A percentile compares a stretch with the other conserved stretches of the same genome.
phyloP scores from a whole-genome alignment of 2,329 filamentous ascomycete species.

The Cordyceps fumosorosea region DNA sequence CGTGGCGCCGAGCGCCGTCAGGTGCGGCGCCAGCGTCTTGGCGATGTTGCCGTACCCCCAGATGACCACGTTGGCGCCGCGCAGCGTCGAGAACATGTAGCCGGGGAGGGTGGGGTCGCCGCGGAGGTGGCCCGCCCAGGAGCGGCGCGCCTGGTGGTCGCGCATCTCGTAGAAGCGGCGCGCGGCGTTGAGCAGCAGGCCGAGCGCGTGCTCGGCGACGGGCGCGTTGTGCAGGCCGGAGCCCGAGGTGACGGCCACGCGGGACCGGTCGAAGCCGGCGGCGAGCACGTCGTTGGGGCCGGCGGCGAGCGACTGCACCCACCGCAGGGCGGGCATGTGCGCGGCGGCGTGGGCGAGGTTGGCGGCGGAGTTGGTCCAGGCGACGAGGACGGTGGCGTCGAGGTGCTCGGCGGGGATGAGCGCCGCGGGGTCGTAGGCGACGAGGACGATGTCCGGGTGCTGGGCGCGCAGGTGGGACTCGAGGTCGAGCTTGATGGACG shows the following conservation, averaged over 20 bases:
- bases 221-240: slow-evolving; percentile 58
- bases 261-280: slow-evolving; percentile 50
- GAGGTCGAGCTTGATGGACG: slow-evolving; percentile 51
- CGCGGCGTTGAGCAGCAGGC: slow-evolving; percentile 47
- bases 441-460: background rate
- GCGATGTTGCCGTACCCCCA: slow-evolving; percentile 65
- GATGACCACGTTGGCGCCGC: slow-evolving; percentile 50
- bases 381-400: slow-evolving; percentile 56
- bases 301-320: slow-evolving; percentile 62
- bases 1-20: slow-evolving; percentile 48
- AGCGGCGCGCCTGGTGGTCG: slow-evolving; percentile 49
- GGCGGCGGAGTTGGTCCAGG: slow-evolving; percentile 52
- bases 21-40: slow-evolving; percentile 49
- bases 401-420: slow-evolving; percentile 49
- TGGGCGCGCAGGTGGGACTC: slow-evolving; percentile 16
- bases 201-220: slow-evolving; percentile 58
- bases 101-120: slow-evolving; percentile 45
- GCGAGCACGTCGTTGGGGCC: slow-evolving; percentile 59
- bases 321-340: slow-evolving; percentile 50
- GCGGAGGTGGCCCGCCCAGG: slow-evolving; percentile 57
- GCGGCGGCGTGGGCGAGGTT: slow-evolving; percentile 53
- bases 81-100: slow-evolving; percentile 51
- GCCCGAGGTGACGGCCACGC: slow-evolving; percentile 51
- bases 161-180: slow-evolving; percentile 57
- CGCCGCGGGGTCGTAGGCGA: slow-evolving; percentile 48